Evolutionary conservation across 139 green algal genomes (phyloP).

Genomic region (Prasinococcaceae sp.): DNA sequence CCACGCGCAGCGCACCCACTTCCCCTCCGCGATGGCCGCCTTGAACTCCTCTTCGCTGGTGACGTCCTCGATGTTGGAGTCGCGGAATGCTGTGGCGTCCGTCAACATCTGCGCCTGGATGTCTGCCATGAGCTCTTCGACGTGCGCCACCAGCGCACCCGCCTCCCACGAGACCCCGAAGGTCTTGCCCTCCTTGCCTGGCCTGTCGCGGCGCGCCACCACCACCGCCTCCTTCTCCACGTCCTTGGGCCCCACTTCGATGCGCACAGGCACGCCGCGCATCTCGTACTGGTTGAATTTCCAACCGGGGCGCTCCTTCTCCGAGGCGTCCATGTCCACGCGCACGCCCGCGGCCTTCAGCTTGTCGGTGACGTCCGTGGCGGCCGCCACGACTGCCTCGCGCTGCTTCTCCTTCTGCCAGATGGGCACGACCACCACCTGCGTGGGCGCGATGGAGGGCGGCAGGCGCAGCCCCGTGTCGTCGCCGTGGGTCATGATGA

Average conservation of each 20-base stretch:
- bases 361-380: conserved; percentile 28
- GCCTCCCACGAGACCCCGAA: conserved; percentile 65
- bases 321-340: conserved; percentile 60
- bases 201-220: conserved; percentile 55
- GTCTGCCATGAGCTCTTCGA: conserved; percentile 40
- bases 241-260: conserved; percentile 84
- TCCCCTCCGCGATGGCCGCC: conserved; percentile 54
- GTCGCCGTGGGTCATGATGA: conserved; percentile 98
- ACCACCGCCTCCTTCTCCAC: conserved; percentile 64
- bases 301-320: conserved; percentile 71
- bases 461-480: conserved; percentile 82
- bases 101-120: conserved; percentile 45
- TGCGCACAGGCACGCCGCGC: conserved; percentile 44
- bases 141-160: conserved; percentile 35
- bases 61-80: conserved; percentile 92
- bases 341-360: conserved; percentile 58
- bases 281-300: conserved; percentile 97
- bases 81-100: conserved; percentile 67
- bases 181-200: conserved; percentile 89
- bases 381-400: conserved; percentile 44
- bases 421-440: conserved; percentile 90
- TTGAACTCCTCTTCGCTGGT: conserved; percentile 80
- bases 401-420: conserved; percentile 68
- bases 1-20: conserved; percentile 86
- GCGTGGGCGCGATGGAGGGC: conserved; percentile 68